Base-by-base conservation (phyloP, 495 filamentous ascomycete genomes). In the Aeminium ludgeri region DNA sequence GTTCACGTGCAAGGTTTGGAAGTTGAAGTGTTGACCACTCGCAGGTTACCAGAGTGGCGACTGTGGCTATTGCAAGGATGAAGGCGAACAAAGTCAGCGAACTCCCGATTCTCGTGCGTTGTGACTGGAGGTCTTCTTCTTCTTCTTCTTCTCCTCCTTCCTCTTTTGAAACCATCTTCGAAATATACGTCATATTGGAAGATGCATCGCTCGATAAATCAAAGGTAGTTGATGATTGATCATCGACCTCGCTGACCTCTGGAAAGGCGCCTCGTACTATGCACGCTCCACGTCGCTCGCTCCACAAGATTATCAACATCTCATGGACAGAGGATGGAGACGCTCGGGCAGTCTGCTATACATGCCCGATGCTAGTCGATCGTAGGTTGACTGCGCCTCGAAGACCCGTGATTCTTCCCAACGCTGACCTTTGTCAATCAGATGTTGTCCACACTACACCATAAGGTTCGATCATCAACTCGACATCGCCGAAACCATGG, bases 371-470 rank as follows among this genome's bases (percentile, higher is more conserved):
- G 72, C 78, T 51, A 69, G 62, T 34, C 62, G 74, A 41, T n/a
- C n/a, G n/a, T n/a, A n/a, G n/a, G n/a, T n/a, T n/a, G n/a, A n/a
- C n/a, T n/a, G n/a, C n/a, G n/a, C n/a, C n/a, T n/a, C n/a, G n/a
- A n/a, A n/a, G n/a, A n/a, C n/a, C n/a, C n/a, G n/a, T n/a, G n/a
- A n/a, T n/a, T n/a, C n/a, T n/a, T n/a, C n/a, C n/a, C n/a, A n/a
- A n/a, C n/a, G n/a, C n/a, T n/a, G n/a, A n/a, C n/a, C n/a, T n/a
- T n/a, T n/a, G n/a, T n/a, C n/a, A n/a, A n/a, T n/a, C n/a, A 82
- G 84, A 41, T 97, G 89, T 54, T 97, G 89, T 55, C 84, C 86
- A n/a, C 84, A 93, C 47, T 94, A 96, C 58, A 91, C 86, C 1
- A 76, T 96, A 48, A 77, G 89, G 74, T 75, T 41, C 20, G 28